Evolutionary conservation across 768 basidiomycete species (phyloP), one percentile per base, ranked within the genome.

Genomic region (Boletus rufocinnamomeus): DNA sequence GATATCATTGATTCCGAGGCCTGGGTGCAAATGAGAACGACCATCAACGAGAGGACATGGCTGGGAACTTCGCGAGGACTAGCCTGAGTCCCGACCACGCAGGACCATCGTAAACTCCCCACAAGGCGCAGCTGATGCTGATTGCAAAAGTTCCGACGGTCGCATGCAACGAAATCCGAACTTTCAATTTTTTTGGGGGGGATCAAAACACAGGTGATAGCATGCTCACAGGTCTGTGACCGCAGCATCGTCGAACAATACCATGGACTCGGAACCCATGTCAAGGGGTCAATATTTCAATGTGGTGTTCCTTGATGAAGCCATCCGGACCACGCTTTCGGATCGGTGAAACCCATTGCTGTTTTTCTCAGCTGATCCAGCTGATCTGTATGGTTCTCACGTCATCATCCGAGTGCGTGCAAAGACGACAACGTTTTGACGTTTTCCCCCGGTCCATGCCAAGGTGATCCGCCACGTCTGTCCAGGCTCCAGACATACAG

Each of bases 291-390:
- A n/a, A n/a, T n/a, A n/a, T n/a, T n/a, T n/a, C n/a, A n/a, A 25
- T 14, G 30, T 11, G 21, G 30, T 9, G 16, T 30, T 13, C 8
- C 19, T 25, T 45, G 19, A 27, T 7, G 30, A 34, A 34, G 21
- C n/a, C 16, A 25, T 17, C 23, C 27, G 50, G 35, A 40, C 9
- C 48, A 25, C 30, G 17, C 44, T 17, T 34, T 35, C 25, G 49
- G 25, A 52, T 27, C 34, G 13, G 11, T 51, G 32, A 25, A 25
- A n/a, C 47, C 28, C 28, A 32, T 17, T 21, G 35, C n/a, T 32
- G 17, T 17, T 53, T 52, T 53, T 54, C 50, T 55, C 50, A 37
- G 17, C 28, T 6, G 17, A 37, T 55, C 27, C 50, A 37, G 17
- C 28, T 6, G 17, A 37, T 55, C 27, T n/a, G 34, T 4, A 4